phyloP scores from a whole-genome alignment of 202 grass and related monocot species.

The Dendrocalamus latiflorus region DNA sequence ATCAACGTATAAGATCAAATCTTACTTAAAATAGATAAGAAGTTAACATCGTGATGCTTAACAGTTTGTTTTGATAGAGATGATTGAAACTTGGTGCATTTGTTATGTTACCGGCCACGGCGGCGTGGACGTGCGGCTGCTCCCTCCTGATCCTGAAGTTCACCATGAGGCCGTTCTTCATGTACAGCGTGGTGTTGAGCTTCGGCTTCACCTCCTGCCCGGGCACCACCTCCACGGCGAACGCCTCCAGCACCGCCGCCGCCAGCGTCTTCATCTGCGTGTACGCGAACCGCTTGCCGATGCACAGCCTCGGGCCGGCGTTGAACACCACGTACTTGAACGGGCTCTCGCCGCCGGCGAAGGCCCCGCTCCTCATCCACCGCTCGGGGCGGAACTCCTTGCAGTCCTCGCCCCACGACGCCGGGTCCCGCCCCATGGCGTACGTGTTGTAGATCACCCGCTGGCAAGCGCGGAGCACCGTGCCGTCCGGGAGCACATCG shows the following conservation, averaged over 20 bases:
- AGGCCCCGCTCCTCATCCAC: slow-evolving; percentile 46
- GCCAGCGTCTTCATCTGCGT: slow-evolving; percentile 82
- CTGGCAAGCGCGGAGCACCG: slow-evolving; percentile 30
- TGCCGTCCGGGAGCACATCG: slow-evolving; percentile 75
- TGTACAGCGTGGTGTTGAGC: slow-evolving; percentile 86
- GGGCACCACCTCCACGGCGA: slow-evolving; percentile 47
- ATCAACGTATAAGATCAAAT: neutral
- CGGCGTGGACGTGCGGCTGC: neutral
- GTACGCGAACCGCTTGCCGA: slow-evolving; percentile 87
- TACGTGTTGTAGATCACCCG: slow-evolving; percentile 78
- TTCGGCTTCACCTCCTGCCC: slow-evolving; percentile 72
- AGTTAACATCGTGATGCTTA: neutral
- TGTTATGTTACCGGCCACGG: neutral
- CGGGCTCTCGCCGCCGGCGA: slow-evolving; percentile 50
- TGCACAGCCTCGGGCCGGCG: slow-evolving; percentile 71
- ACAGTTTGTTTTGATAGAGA: neutral
- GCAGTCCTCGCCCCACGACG: slow-evolving; percentile 64
- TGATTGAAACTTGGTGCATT: neutral
- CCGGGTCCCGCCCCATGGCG: slow-evolving; percentile 59
- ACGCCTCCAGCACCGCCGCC: slow-evolving; percentile 54
- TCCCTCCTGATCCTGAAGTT: slow-evolving; percentile 40
- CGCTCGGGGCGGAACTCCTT: slow-evolving; percentile 60
- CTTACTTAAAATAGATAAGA: neutral
- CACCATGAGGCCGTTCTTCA: slow-evolving; percentile 70
- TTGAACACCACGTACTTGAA: slow-evolving; percentile 92